Percentiles rank a stretch among this genome's conserved stretches.
Conservation (phyloP, 2,329 filamentous ascomycete genomes). For the Dothideomycetidae sp. region DNA sequence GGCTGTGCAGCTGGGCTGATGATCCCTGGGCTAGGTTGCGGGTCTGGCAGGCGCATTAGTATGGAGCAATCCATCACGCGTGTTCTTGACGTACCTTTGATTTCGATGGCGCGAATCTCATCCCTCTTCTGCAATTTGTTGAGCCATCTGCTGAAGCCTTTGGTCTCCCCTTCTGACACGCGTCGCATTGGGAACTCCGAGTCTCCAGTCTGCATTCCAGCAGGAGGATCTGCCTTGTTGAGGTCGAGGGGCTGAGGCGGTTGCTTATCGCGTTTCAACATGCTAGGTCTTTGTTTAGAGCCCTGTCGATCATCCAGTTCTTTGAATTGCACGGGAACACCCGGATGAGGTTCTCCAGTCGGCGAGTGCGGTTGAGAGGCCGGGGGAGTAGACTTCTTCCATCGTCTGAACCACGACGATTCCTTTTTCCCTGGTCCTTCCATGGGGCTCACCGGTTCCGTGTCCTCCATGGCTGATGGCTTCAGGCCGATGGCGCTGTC, state of each 20-base stretch:
- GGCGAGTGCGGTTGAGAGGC: constrained; percentile 1
- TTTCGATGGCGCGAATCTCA: constrained; percentile 23
- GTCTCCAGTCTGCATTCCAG: constrained; percentile 18
- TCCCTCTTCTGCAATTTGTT: constrained; percentile 39
- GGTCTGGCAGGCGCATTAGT: constrained; percentile 1
- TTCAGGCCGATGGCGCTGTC: constrained; percentile 14
- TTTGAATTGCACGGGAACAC: constrained; percentile 8
- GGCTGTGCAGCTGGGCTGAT: constrained; percentile 2
- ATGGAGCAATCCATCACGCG: background rate
- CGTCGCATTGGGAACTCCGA: constrained; percentile 33
- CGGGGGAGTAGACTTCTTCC: constrained; percentile 10
- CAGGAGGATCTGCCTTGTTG: constrained; percentile 4
- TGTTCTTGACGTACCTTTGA: constrained; percentile 21
- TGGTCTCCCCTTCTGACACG: constrained; percentile 13
- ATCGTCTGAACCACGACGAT: constrained; percentile 30
- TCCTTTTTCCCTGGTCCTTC: constrained; percentile 26
- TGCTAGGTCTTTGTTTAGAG: constrained; percentile 14
- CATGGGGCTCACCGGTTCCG: constrained; percentile 8
- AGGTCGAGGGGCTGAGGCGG: constrained; percentile 17
- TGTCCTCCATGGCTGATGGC: constrained; percentile 13
- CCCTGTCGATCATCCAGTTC: constrained; percentile 9
- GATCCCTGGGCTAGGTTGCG: constrained; percentile 4
- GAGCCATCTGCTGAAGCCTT: constrained; percentile 39
- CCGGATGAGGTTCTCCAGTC: constrained; percentile 1
- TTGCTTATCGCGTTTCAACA: constrained; percentile 20